Conservation (phyloP, 176 grass and related monocot genomes). For the Lolium rigidum region DNA sequence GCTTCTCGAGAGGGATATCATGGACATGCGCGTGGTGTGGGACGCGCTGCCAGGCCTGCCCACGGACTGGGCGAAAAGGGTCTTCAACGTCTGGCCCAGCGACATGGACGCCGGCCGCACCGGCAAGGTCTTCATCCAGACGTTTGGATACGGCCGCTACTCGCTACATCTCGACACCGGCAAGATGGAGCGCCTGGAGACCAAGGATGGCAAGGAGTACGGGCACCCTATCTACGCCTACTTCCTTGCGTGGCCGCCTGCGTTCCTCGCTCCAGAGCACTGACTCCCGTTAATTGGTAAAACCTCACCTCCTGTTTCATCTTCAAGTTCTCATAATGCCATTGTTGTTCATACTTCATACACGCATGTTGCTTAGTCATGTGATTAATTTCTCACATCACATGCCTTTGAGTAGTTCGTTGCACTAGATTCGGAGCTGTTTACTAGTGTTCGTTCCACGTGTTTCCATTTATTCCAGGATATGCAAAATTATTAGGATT, state of each 20-base stretch:
- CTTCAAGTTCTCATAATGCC: not conserved
- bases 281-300: not conserved
- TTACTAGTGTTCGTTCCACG: too few relatives aligned
- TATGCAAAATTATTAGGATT: not conserved
- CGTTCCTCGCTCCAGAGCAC: not conserved
- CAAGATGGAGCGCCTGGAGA: slow-evolving; percentile 7
- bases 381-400: not conserved
- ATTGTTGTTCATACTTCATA: not conserved
- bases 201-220: slow-evolving; percentile 6
- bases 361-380: not conserved
- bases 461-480: too few relatives aligned
- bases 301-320: not conserved
- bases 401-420: not conserved
- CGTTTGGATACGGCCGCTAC: slow-evolving; percentile 19
- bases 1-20: slow-evolving; percentile 26
- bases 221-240: slow-evolving; percentile 6
- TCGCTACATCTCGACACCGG: not conserved
- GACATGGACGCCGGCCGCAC: slow-evolving; percentile 28
- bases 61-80: not conserved
- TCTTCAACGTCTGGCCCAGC: slow-evolving; percentile 15
- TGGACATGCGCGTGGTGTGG: not conserved
- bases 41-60: slow-evolving; percentile 13
- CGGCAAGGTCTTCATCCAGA: slow-evolving; percentile 26
- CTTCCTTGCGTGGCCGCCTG: slow-evolving; percentile 12
- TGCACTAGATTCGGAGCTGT: not conserved